A percentile compares a stretch with the other conserved stretches of the same genome.
Conservation (phyloP, 768 basidiomycete species). For the Boletus reticulatus region DNA sequence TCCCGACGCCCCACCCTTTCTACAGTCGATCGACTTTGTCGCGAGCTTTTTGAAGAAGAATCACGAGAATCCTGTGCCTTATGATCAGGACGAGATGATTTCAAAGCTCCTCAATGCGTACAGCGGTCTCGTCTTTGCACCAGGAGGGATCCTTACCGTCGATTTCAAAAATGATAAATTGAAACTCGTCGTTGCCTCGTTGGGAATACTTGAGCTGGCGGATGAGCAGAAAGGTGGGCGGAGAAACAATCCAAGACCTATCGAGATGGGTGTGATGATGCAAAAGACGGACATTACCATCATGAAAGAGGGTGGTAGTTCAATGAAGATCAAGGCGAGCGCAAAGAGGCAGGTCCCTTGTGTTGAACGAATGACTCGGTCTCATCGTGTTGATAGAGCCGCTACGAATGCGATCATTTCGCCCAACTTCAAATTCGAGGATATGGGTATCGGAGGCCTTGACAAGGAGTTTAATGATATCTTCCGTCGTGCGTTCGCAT, state of each 20-base stretch:
- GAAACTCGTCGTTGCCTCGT: conserved; percentile 61
- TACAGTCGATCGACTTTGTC: conserved; percentile 81
- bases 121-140: conserved; percentile 65
- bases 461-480: conserved; percentile 95
- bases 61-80: conserved; percentile 61
- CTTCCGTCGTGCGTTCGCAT: conserved; percentile 97
- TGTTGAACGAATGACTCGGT: neutral
- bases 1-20: conserved; percentile 56
- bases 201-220: conserved; percentile 60
- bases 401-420: conserved; percentile 94
- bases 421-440: conserved; percentile 99
- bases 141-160: conserved; percentile 71
- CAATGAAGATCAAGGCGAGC: conserved; percentile 89
- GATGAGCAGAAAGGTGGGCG: conserved; percentile 54
- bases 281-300: conserved; percentile 90
- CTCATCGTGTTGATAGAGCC: conserved; percentile 49
- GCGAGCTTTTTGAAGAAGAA: conserved; percentile 59
- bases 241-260: conserved; percentile 28
- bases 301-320: conserved; percentile 76
- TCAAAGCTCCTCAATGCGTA: conserved; percentile 73
- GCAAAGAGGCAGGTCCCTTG: conserved; percentile 72
- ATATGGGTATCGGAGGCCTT: conserved; percentile 99
- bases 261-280: conserved; percentile 73
- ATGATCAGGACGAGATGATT: conserved; percentile 85
- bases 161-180: conserved; percentile 88